Evolutionary conservation across 495 filamentous ascomycete species (phyloP), one percentile per base, ranked within the genome.

Genomic region (Apodospora peruviana): DNA sequence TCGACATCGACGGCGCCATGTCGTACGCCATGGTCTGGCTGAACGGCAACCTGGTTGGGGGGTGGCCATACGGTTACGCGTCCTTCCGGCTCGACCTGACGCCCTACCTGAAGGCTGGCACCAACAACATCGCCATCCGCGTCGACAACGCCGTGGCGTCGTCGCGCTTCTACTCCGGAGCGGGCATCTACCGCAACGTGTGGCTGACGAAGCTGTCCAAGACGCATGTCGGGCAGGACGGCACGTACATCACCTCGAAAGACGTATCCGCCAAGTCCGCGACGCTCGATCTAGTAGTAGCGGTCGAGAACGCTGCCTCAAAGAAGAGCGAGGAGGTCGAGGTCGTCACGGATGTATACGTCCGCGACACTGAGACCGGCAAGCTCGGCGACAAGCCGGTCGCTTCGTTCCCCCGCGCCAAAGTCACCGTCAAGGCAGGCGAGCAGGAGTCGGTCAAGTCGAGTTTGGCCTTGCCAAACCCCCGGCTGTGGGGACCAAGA

Each of bases 41-140:
- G 5, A 78, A 78, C 51, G 73, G 69, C 0, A 52, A 69, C 27
- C 42, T 76, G 18, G 59, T 74, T 3, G 74, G 73, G 23, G 73
- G 74, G 4, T 78, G 73, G 74, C 75, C 75, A 1, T 76, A 68
- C 41, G 72, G 70, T 0, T 78, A 76, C 39, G 66, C 64, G 25
- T 74, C 70, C 10, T 78, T 70, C 47, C 71, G 73, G 0, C 52
- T 78, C 8, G 70, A 76, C 46, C 60, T 78, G n/a, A 78, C 73
- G 0, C 66, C 59, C 11, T 72, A 70, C 29, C 46, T 67, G 5
- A 64, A 65, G 35, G 37, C 44, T 9, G 71, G 65, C 5, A 60
- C 63, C 29, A 75, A 78, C 45, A 38, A 59, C 14, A 45, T 76
- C 4, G 73, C 73, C n/a, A 68, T 78, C 36, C 65, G 75, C 10